Conservation (phyloP, 768 basidiomycete genomes). For the Leccinum boreale region DNA sequence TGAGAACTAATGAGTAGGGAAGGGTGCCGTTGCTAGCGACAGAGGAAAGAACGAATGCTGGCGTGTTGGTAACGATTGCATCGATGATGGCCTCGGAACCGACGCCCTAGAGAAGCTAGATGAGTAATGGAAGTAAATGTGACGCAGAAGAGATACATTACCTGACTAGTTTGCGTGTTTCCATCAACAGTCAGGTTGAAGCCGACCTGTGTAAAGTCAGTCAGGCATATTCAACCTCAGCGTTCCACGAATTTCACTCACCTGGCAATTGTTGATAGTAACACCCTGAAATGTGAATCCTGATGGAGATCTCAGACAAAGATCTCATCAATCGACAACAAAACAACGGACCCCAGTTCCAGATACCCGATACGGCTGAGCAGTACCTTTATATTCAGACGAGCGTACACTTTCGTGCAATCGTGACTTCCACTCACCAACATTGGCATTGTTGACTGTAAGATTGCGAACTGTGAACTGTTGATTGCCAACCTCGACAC, state of each 20-base stretch:
- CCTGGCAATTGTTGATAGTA: slow-evolving; percentile 39
- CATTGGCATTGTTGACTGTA: slow-evolving; percentile 45
- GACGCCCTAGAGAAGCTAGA: slow-evolving; percentile 30
- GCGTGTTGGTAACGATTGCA: slow-evolving; percentile 41
- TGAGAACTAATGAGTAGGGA: slow-evolving; percentile 34
- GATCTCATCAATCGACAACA: not conserved
- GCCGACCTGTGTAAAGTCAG: slow-evolving; percentile 31
- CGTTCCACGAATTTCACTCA: not conserved
- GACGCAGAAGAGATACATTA: slow-evolving; percentile 9
- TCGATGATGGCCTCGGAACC: slow-evolving; percentile 46
- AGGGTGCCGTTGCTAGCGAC: slow-evolving; percentile 24
- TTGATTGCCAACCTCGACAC: slow-evolving; percentile 75
- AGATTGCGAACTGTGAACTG: slow-evolving; percentile 73
- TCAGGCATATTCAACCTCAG: not conserved
- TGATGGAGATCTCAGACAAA: slow-evolving; percentile 12
- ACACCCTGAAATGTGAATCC: slow-evolving; percentile 55
- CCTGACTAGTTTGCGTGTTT: slow-evolving; percentile 29
- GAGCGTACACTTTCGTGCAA: not conserved
- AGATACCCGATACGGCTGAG: slow-evolving; percentile 30
- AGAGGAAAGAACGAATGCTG: slow-evolving; percentile 42
- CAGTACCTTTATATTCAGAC: slow-evolving; percentile 8
- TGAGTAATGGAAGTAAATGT: not conserved
- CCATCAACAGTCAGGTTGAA: slow-evolving; percentile 45
- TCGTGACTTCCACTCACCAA: slow-evolving; percentile 26
- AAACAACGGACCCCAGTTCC: slow-evolving; percentile 40